phyloP scores from a whole-genome alignment of 169 alveolate genomes.

The Plasmodium coatneyi region DNA sequence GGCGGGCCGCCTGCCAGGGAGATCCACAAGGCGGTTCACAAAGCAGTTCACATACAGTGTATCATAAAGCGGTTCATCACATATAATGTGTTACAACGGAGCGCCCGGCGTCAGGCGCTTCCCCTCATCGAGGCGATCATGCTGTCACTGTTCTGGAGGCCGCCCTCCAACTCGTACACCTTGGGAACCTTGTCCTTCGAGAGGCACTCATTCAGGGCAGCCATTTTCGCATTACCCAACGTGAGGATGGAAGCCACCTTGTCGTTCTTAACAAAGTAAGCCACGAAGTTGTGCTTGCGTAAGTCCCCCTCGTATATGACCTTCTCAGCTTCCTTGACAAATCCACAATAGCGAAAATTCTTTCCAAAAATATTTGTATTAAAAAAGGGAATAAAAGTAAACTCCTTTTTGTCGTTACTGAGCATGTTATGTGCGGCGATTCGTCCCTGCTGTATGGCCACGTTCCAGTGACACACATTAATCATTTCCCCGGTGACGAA shows the following conservation, averaged over 20 bases:
- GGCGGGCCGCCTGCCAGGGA: background rate
- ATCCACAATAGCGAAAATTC: slow-evolving; percentile 83
- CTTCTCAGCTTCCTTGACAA: slow-evolving; percentile 78
- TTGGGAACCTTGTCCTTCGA: slow-evolving; percentile 23
- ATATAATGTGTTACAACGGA: background rate
- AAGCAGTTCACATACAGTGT: background rate
- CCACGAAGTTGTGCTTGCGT: slow-evolving; percentile 80
- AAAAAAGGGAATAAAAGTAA: slow-evolving; percentile 83
- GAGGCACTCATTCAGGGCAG: slow-evolving; percentile 64
- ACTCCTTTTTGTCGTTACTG: slow-evolving; percentile 64
- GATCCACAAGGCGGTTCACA: background rate
- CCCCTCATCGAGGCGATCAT: slow-evolving; percentile 34
- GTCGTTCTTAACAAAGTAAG: slow-evolving; percentile 80
- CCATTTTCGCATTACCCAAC: slow-evolving; percentile 54
- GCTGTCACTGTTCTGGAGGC: slow-evolving; percentile 67
- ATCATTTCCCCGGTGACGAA: slow-evolving; percentile 78
- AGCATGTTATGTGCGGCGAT: slow-evolving; percentile 86
- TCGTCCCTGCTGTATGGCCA: slow-evolving; percentile 87
- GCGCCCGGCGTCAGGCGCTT: background rate
- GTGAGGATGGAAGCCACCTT: slow-evolving; percentile 76
- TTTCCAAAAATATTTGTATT: slow-evolving; percentile 84
- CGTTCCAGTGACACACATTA: slow-evolving; percentile 86
- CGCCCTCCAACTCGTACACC: slow-evolving; percentile 59
- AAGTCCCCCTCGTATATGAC: slow-evolving; percentile 84
- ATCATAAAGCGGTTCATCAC: background rate